Percentiles rank a stretch among this genome's conserved stretches.
Evolutionary conservation across 2,329 filamentous ascomycete genomes (phyloP).

Genomic region (Beauveria brongniartii): DNA sequence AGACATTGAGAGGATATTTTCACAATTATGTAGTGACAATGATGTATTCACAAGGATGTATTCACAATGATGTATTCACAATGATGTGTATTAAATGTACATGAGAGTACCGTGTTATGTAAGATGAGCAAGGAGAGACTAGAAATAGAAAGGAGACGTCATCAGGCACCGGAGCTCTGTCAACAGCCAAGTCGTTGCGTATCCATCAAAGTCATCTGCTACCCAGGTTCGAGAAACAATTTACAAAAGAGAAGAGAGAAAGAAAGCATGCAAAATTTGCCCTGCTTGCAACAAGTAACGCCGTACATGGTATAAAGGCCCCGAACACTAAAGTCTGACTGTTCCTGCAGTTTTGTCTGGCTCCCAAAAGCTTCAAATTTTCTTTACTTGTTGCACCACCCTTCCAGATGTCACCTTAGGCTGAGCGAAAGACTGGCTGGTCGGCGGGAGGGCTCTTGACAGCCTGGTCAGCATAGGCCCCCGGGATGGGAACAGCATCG

Average conservation of each 20-base stretch:
- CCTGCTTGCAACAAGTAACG: background rate
- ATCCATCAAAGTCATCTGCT: background rate
- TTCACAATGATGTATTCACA: background rate
- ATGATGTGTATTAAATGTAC: constrained; percentile 5
- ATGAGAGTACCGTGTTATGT: constrained; percentile 6
- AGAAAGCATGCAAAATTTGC: background rate
- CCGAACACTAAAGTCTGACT: background rate
- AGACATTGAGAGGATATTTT: background rate
- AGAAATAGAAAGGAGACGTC: constrained; percentile 4
- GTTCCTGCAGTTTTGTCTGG: constrained; percentile 6
- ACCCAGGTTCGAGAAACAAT: background rate
- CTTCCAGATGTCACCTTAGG: constrained; percentile 10
- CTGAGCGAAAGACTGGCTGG: constrained; percentile 35
- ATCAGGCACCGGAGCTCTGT: background rate
- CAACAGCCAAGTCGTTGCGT: background rate
- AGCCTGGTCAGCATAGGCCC: constrained; percentile 60
- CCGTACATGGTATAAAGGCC: constrained; percentile 8
- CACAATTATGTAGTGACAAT: too few relatives aligned
- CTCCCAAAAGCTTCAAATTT: background rate
- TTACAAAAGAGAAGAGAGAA: constrained; percentile 3
- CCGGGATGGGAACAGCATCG: constrained; percentile 79
- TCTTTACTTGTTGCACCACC: background rate
- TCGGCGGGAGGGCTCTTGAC: constrained; percentile 42
- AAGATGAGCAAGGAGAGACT: constrained; percentile 1
- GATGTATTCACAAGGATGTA: too few relatives aligned